A percentile compares a stretch with the other conserved stretches of the same genome.
Evolutionary conservation across 495 filamentous ascomycete genomes (phyloP).

Genomic region (Cetradonia linearis): DNA sequence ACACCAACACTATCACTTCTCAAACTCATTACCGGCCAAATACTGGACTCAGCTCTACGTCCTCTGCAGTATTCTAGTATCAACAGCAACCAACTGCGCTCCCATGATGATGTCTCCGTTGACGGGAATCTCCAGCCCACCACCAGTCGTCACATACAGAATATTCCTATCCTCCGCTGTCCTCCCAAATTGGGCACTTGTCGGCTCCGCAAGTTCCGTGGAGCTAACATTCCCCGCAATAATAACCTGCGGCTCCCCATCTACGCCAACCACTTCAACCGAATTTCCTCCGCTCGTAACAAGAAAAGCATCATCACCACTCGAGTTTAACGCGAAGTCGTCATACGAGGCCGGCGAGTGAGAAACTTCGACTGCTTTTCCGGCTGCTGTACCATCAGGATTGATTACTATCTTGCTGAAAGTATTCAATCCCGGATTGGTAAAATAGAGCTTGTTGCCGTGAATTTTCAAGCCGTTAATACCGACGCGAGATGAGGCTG

Average conservation of each 20-base stretch:
- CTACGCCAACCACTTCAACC: conserved; percentile 17
- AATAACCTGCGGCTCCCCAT: background rate
- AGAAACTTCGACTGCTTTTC: background rate
- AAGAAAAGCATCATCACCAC: conserved; percentile 17
- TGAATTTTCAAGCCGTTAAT: conserved; percentile 32
- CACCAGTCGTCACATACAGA: conserved; percentile 17
- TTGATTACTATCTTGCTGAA: conserved; percentile 27
- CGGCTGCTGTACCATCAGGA: conserved; percentile 20
- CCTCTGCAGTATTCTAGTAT: background rate
- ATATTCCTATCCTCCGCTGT: conserved; percentile 10
- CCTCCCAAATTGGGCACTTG: conserved; percentile 28
- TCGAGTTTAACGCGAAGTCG: conserved; percentile 25
- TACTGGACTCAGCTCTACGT: no score
- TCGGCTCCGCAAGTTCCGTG: conserved; percentile 21
- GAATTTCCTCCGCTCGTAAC: conserved; percentile 14
- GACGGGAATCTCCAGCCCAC: conserved; percentile 3
- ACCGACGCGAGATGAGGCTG: conserved; percentile 24
- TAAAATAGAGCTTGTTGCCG: conserved; percentile 29
- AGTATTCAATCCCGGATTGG: conserved; percentile 28
- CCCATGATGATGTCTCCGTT: conserved; percentile 13
- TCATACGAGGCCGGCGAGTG: conserved; percentile 19
- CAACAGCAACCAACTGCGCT: conserved; percentile 14
- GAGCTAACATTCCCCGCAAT: conserved; percentile 7
- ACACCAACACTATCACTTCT: no score
- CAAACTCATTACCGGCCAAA: no score